Evolutionary conservation across 768 basidiomycete species (phyloP).

Genomic region (Lanmaoa pseudosensibilis): DNA sequence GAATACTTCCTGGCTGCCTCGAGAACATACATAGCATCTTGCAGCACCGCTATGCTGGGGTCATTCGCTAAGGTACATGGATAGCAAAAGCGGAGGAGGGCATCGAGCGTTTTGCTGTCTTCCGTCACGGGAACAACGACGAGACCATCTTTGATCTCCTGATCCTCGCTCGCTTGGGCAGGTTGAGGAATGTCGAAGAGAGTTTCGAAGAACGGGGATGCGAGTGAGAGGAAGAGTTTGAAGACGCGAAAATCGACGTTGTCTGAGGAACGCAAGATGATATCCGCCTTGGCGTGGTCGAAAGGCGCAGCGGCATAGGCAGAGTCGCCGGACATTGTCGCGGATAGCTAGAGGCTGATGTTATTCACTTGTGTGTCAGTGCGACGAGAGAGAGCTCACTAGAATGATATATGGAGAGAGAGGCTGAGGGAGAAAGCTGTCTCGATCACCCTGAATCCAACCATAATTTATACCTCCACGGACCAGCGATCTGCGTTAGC

Average conservation of each 20-base stretch:
- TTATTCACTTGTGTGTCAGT: background rate
- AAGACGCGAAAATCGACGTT: conserved; percentile 31
- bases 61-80: conserved; percentile 24
- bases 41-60: conserved; percentile 13
- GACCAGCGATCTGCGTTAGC: too few species aligned
- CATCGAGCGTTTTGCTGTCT: conserved; percentile 21
- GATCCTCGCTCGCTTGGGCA: background rate
- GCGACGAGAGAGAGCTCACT: background rate
- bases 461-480: background rate
- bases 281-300: conserved; percentile 22
- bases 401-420: too few species aligned
- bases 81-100: conserved; percentile 28
- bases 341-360: background rate
- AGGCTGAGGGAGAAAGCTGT: background rate
- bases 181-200: conserved; percentile 35
- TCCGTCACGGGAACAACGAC: conserved; percentile 21
- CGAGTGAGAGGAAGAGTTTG: conserved; percentile 29
- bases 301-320: conserved; percentile 21
- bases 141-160: conserved; percentile 13
- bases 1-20: conserved; percentile 18
- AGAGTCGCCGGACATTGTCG: background rate
- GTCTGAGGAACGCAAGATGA: conserved; percentile 31
- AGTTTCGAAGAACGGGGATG: conserved; percentile 31
- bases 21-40: conserved; percentile 11
- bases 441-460: background rate